Conservation (phyloP, 441 rosid species). For the Hypseocharis bilobata region DNA sequence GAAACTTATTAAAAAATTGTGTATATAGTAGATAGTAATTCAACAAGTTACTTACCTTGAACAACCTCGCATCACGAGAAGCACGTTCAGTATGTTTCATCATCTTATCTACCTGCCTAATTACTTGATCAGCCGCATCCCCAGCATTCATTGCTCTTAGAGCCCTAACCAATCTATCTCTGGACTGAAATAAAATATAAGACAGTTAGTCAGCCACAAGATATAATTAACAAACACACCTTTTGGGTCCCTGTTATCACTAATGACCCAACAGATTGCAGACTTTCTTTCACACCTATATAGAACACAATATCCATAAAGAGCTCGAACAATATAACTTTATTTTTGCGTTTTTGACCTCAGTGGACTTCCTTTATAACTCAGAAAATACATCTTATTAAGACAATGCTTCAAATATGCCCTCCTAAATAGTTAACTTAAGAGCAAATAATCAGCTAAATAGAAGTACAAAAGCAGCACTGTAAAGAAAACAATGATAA, state of each 20-base stretch:
- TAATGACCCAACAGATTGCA: background rate
- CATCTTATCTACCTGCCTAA: conserved; percentile 89
- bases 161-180: conserved; percentile 75
- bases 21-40: background rate
- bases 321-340: background rate
- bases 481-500: background rate
- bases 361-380: conserved; percentile 6
- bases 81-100: conserved; percentile 76
- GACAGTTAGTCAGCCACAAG: conserved; percentile 19
- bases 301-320: background rate
- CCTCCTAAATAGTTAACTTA: background rate
- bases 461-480: background rate
- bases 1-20: conserved; percentile 12
- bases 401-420: background rate
- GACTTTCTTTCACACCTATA: conserved; percentile 1
- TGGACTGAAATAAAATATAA: conserved; percentile 50
- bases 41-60: conserved; percentile 45
- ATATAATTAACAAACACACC: conserved; percentile 7
- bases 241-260: background rate
- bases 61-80: conserved; percentile 63
- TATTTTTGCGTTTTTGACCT: background rate
- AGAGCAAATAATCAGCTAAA: background rate
- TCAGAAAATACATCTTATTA: background rate
- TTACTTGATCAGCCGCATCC: conserved; percentile 93
- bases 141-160: conserved; percentile 87